phyloP scores from a whole-genome alignment of 1,284 basidiomycete species.

The Heterobasidion annosum region DNA sequence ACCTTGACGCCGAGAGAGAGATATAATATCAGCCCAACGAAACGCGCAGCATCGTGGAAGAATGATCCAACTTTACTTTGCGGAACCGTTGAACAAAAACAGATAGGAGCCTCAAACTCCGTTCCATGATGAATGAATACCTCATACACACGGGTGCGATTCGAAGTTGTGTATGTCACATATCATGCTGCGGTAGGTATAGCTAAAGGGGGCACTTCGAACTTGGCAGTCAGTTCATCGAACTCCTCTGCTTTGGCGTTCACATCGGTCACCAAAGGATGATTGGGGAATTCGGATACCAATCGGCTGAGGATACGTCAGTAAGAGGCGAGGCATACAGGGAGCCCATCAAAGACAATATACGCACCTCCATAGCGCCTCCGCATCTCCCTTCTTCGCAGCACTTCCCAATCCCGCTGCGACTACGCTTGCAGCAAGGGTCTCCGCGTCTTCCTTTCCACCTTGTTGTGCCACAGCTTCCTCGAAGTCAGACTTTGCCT shows the following conservation, averaged over 20 bases:
- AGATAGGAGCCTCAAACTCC: too few relatives aligned
- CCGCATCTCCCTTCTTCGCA: conserved; percentile 50
- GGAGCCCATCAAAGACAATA: not conserved
- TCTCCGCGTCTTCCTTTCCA: conserved; percentile 49
- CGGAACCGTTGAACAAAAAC: too few relatives aligned
- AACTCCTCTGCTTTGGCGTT: conserved; percentile 54
- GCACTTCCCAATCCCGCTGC: conserved; percentile 52
- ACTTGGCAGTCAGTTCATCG: conserved; percentile 65
- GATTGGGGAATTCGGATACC: conserved; percentile 44
- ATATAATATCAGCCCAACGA: too few relatives aligned
- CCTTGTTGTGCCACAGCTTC: conserved; percentile 61
- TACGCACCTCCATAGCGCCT: conserved; percentile 63
- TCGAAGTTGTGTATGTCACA: not conserved
- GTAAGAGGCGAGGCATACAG: not conserved
- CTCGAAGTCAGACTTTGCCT: conserved; percentile 78
- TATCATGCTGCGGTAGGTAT: conserved; percentile 22
- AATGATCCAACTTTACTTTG: too few relatives aligned
- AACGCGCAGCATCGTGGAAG: not conserved
- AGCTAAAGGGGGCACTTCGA: conserved; percentile 48
- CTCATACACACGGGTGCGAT: not conserved
- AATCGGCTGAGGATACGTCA: conserved; percentile 37
- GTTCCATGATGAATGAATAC: too few relatives aligned
- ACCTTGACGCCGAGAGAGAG: not conserved
- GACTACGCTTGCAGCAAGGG: conserved; percentile 63
- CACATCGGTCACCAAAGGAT: conserved; percentile 64